phyloP scores from a whole-genome alignment of 768 basidiomycete genomes.

The Lyophyllum semitale region DNA sequence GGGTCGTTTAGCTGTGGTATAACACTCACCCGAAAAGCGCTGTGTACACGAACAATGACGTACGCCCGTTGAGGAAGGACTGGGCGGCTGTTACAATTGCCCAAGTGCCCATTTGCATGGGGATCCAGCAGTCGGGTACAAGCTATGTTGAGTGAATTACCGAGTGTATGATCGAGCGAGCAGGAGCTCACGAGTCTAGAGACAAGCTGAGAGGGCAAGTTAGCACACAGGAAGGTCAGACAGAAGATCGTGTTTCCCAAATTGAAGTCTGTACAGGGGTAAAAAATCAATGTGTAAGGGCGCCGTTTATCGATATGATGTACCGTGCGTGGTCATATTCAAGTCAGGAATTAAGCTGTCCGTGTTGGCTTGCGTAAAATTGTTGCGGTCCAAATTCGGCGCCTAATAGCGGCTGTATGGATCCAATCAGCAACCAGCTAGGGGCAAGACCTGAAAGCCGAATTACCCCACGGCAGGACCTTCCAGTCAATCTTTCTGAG shows the following conservation, averaged over 20 bases:
- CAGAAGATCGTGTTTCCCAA: slow-evolving; percentile 56
- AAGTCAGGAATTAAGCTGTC: slow-evolving; percentile 61
- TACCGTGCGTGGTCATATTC: slow-evolving; percentile 49
- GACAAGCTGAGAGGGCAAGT: slow-evolving; percentile 63
- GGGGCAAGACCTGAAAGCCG: background rate
- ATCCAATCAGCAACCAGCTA: background rate
- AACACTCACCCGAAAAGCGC: slow-evolving; percentile 45
- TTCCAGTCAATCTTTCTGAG: slow-evolving; percentile 63
- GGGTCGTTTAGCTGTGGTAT: no score
- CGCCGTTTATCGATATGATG: background rate
- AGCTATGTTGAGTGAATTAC: no score
- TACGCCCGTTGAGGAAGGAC: slow-evolving; percentile 56
- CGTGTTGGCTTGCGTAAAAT: slow-evolving; percentile 59
- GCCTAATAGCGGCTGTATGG: slow-evolving; percentile 49
- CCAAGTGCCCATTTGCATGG: slow-evolving; percentile 58
- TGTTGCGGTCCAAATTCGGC: slow-evolving; percentile 53
- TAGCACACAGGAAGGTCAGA: slow-evolving; percentile 52
- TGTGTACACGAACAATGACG: slow-evolving; percentile 49
- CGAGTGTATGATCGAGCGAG: no score
- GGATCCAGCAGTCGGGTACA: slow-evolving; percentile 68
- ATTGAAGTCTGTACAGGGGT: slow-evolving; percentile 47
- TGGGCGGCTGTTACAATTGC: slow-evolving; percentile 52
- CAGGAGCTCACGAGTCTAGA: slow-evolving; percentile 50
- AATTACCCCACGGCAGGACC: slow-evolving; percentile 50
- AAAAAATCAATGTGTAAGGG: background rate